A percentile compares a stretch with the other conserved stretches of the same genome.
Evolutionary conservation across 345 rosid species (phyloP).

Genomic region (Combretum micranthum): DNA sequence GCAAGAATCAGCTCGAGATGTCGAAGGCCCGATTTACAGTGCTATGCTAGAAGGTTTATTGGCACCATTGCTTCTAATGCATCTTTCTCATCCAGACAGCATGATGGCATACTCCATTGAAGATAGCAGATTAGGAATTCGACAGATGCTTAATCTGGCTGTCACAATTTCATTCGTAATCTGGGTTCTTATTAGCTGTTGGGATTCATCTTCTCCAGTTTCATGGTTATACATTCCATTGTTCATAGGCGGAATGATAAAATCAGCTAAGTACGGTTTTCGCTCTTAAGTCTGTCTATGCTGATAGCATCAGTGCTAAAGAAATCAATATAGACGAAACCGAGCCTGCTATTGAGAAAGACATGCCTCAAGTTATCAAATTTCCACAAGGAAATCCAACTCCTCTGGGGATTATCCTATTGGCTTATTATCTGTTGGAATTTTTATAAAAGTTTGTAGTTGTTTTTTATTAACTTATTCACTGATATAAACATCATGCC

Average conservation of each 20-base stretch:
- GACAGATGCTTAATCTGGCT: slow-evolving; percentile 14
- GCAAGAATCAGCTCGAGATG: background rate
- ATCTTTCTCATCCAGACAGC: slow-evolving; percentile 18
- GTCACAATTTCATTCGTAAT: background rate
- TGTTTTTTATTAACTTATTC: too few relatives aligned
- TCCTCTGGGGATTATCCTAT: background rate
- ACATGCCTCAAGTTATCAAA: too few relatives aligned
- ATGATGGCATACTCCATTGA: slow-evolving; percentile 20
- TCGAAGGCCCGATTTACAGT: background rate
- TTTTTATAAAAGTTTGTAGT: too few relatives aligned
- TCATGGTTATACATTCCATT: slow-evolving; percentile 10
- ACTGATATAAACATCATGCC: too few relatives aligned
- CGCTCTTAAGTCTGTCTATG: slow-evolving; percentile 14
- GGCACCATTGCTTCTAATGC: slow-evolving; percentile 21
- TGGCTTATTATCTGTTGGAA: too few relatives aligned
- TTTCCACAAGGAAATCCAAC: too few relatives aligned
- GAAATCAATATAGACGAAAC: background rate
- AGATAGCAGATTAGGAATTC: slow-evolving; percentile 12
- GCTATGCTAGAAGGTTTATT: slow-evolving; percentile 7
- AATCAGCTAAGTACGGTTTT: slow-evolving; percentile 7
- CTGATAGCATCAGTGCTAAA: slow-evolving; percentile 3
- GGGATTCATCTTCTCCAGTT: slow-evolving; percentile 11
- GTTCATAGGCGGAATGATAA: slow-evolving; percentile 10
- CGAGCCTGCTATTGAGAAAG: background rate
- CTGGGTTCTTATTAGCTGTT: slow-evolving; percentile 8